These are phyloP conservation scores for Ustilago lituana DNA, from an alignment of 1,284 basidiomycete species.

Conservation along the genomic window DNA sequence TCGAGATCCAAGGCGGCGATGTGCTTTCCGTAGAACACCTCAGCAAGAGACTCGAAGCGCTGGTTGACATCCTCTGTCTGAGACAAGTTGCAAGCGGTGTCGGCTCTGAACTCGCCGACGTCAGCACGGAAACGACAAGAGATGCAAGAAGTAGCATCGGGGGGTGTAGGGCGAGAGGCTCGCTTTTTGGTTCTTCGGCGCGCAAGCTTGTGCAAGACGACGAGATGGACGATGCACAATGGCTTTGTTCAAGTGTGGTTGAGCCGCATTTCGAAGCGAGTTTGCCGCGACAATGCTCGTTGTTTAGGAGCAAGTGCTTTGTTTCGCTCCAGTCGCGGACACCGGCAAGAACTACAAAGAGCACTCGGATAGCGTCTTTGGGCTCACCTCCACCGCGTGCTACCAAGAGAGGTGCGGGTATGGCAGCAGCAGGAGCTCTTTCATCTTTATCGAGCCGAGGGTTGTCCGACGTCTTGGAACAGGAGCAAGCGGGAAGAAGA, in stretches of 20 bases:
- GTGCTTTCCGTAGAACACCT: slow-evolving; percentile 37
- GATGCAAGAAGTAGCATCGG: neutral
- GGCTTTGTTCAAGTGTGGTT: slow-evolving; percentile 57
- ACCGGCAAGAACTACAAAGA: slow-evolving; percentile 27
- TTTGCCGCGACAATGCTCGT: slow-evolving; percentile 52
- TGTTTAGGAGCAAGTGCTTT: slow-evolving; percentile 60
- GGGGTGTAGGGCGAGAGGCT: neutral
- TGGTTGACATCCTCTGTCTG: slow-evolving; percentile 48
- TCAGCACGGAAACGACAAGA: neutral
- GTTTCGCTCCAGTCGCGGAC: slow-evolving; percentile 46
- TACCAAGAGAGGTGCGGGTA: slow-evolving; percentile 12
- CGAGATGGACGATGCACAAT: slow-evolving; percentile 62
- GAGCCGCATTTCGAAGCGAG: slow-evolving; percentile 50
- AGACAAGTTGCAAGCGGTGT: slow-evolving; percentile 35
- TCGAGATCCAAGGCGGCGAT: slow-evolving; percentile 23
- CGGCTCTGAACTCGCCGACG: slow-evolving; percentile 23
- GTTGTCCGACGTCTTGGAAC: slow-evolving; percentile 37
- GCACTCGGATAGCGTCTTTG: slow-evolving; percentile 5
- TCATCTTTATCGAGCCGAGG: neutral
- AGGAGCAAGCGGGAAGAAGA: slow-evolving; percentile 34
- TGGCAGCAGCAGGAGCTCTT: neutral
- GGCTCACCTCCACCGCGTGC: slow-evolving; percentile 22
- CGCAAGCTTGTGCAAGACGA: slow-evolving; percentile 47
- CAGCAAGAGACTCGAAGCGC: slow-evolving; percentile 41
- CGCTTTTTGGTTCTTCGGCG: slow-evolving; percentile 34